A percentile compares a stretch with the other conserved stretches of the same genome.
phyloP scores from a whole-genome alignment of 331 rosid species.

The Spiraea crenata region DNA sequence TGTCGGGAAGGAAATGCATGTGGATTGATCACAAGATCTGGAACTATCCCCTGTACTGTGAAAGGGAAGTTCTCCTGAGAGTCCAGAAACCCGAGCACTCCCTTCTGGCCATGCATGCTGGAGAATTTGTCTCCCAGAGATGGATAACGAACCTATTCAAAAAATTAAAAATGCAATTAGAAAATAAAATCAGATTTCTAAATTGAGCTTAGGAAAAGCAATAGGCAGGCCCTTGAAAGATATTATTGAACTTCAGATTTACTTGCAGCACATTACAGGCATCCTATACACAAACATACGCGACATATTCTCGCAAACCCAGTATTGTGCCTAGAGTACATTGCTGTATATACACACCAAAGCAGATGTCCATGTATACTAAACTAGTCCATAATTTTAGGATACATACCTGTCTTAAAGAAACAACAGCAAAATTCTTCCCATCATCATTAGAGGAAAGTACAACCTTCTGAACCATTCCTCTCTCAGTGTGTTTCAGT shows the following conservation, averaged over 20 bases:
- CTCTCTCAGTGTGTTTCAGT: slow-evolving; percentile 88
- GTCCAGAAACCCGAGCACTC: slow-evolving; percentile 89
- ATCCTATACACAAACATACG: not conserved
- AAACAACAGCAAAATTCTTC: slow-evolving; percentile 82
- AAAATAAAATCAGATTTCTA: not conserved
- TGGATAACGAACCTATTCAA: slow-evolving; percentile 78
- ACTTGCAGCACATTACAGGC: not conserved
- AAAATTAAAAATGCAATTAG: slow-evolving; percentile 4
- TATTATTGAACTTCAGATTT: not conserved
- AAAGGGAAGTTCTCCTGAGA: slow-evolving; percentile 93
- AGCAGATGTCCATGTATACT: not conserved
- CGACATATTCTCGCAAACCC: not conserved
- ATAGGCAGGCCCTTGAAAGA: not conserved
- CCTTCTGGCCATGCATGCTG: slow-evolving; percentile 98
- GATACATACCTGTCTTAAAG: slow-evolving; percentile 78
- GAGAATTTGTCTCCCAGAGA: slow-evolving; percentile 98
- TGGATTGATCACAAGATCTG: slow-evolving; percentile 93
- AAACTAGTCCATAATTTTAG: not conserved
- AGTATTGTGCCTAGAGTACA: not conserved
- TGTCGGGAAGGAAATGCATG: slow-evolving; percentile 98
- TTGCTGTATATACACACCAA: too few species aligned
- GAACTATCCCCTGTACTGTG: slow-evolving; percentile 89
- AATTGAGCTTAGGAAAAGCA: not conserved
- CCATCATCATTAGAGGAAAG: slow-evolving; percentile 95
- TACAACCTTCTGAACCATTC: slow-evolving; percentile 89